Evolutionary conservation across 2,329 filamentous ascomycete genomes (phyloP).

Genomic region (Penicillium sp.): DNA sequence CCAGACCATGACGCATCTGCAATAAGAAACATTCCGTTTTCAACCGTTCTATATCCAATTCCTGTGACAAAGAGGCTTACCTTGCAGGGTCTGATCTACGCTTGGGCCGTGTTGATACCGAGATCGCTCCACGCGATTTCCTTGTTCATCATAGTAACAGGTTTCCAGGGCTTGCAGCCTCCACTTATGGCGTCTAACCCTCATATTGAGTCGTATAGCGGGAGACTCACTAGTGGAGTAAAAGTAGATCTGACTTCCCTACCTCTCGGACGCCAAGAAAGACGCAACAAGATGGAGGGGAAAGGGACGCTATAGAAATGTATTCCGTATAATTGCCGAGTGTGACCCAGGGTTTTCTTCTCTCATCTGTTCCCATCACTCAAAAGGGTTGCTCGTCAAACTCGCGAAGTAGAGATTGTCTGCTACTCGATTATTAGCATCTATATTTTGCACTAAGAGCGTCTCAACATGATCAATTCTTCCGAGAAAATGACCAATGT

Average conservation of each 20-base stretch:
- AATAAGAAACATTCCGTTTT: slow-evolving; percentile 9
- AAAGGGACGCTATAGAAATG: background rate
- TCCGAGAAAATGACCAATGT: slow-evolving; percentile 22
- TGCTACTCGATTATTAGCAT: background rate
- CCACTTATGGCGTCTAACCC: background rate
- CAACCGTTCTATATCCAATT: slow-evolving; percentile 1
- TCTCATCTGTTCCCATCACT: background rate
- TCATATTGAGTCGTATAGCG: background rate
- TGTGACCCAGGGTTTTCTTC: background rate
- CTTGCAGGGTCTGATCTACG: background rate
- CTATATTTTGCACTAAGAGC: background rate
- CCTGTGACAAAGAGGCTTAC: background rate
- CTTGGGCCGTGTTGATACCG: background rate
- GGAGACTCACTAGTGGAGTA: slow-evolving; percentile 3
- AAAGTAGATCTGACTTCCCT: slow-evolving; percentile 1
- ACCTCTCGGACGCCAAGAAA: slow-evolving; percentile 13
- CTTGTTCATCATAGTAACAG: background rate
- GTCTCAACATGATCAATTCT: background rate
- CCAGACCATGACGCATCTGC: slow-evolving; percentile 3
- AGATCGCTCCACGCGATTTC: slow-evolving; percentile 6
- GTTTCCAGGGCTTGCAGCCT: slow-evolving; percentile 9
- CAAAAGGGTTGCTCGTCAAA: background rate
- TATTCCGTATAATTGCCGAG: slow-evolving; percentile 9
- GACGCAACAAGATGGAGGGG: slow-evolving; percentile 8
- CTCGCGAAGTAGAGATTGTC: background rate